Base-by-base conservation (phyloP, 352 stramenopile genomes). In the Phytopythium montanum region DNA sequence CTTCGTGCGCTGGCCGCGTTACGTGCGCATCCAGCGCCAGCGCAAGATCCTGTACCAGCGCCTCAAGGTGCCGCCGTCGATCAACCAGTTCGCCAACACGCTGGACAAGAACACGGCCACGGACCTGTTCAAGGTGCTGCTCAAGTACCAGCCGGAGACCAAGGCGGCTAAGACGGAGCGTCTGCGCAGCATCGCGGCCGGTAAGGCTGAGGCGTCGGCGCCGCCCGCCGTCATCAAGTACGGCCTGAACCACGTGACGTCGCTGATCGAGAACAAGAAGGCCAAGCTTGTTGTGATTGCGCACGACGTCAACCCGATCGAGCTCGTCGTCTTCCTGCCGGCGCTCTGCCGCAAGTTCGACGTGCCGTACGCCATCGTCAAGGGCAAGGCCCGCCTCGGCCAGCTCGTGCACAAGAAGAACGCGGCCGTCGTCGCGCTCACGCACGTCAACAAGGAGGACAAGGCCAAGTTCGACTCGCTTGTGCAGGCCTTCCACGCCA, bases 261-360 rank as follows among this genome's bases (percentile, higher is more conserved):
- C 90, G 61, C 78, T 99, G 46, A 92, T 99, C 59, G 97, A 99
- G 84, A 95, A 98, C 72, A 99, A 99, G 92, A 99, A 99, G 92
- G 97, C 97, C 41, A 96, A 98, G 77, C 75, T 99, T 45, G 97
- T 99, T n/a, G 74, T 98, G 29, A 99, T 99, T 74, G 97, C 97
- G 34, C 95, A 98, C 75, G 97, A 99, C 72, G 97, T 99, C 50
- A 96, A 99, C 78, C 97, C 97, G 31, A 97, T 99, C 67, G 97
- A 96, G 75, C 81, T 99, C 26, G 96, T 99, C 36, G 87, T 99
- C 59, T 99, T 98, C 90, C 71, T 99, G 51, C 97, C 96, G 28
- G 96, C 97, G 39, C 86, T 99, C 23, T 99, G 96, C 95, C 89
- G 97, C 72, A 99, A 99, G 89, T 99, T 99, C 86, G 90, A 98